Evolutionary conservation across 2,329 filamentous ascomycete species (phyloP).

Genomic region (Phialophora verrucosa): DNA sequence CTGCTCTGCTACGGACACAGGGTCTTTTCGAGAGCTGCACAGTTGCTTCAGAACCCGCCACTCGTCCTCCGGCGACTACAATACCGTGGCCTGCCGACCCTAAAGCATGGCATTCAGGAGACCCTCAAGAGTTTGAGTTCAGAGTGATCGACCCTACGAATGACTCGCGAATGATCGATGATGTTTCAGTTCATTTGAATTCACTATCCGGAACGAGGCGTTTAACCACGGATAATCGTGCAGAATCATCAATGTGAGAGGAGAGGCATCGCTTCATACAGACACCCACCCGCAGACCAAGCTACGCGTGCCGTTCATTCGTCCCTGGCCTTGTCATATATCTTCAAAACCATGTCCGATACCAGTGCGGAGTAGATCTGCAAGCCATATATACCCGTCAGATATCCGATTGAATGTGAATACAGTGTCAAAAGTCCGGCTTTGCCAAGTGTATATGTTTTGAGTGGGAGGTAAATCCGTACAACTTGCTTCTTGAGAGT

Average conservation of each 20-base stretch:
- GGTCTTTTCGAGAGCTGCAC: constrained; percentile 22
- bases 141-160: not conserved
- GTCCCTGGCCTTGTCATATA: not conserved
- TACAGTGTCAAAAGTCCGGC: not conserved
- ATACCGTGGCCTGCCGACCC: constrained; percentile 15
- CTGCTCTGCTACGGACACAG: constrained; percentile 46
- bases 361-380: not conserved
- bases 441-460: not conserved
- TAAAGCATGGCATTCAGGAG: constrained; percentile 24
- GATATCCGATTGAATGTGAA: not conserved
- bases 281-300: not conserved
- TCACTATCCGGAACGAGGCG: not conserved
- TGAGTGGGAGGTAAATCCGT: not conserved
- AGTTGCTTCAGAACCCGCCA: constrained; percentile 17
- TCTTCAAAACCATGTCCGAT: not conserved
- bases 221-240: not conserved
- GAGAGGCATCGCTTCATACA: not conserved
- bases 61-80: constrained; percentile 18
- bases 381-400: not conserved
- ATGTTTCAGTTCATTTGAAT: not conserved
- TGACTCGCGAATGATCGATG: not conserved
- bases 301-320: not conserved
- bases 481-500: not conserved
- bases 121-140: constrained; percentile 13
- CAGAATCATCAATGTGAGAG: not conserved